Base-by-base conservation (phyloP, 495 filamentous ascomycete genomes). In the Aspergillus bridgeri region DNA sequence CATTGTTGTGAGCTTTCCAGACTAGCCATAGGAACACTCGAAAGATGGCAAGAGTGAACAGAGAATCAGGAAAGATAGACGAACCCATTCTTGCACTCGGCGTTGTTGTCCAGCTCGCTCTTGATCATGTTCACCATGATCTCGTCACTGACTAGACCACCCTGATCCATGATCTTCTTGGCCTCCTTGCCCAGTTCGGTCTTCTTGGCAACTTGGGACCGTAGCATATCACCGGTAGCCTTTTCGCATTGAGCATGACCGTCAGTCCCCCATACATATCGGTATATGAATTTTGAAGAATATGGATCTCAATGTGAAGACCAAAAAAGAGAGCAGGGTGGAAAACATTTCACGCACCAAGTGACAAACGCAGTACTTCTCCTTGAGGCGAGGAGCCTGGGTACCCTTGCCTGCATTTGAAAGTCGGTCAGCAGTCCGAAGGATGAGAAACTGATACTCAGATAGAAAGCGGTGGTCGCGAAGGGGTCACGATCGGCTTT, bases 161-260 rank as follows among this genome's bases (percentile, higher is more conserved):
- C 94, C 69, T 92, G 86, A 66, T 99, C 93, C 94, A 99, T 99
- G 75, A 99, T 99, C 86, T 99, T 99, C 88, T 99, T 99, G 57
- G 94, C 94, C 79, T 96, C 91, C 72, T 88, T 85, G 58, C 94
- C 94, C 60, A 99, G 84, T 20, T 89, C 76, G 48, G 95, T 99
- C 85, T 97, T 97, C 82, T 95, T 96, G 59, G 94, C 89, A 72
- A 99, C 95, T 75, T 99, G 94, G 61, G 92, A 94, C 58, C 94
- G 90, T 69, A 99, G 85, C 94, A 99, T 99, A 76, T 99, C 94
- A 70, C 94, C 94, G 53, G 94, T 99, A 57, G 95, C 94, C 93
- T 98, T 68, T 48, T 57, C 25, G 48, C 46, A 47, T 51, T 38
- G 49, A 51, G 23, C 50, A 22, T 17, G 6, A 23, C n/a, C 13